Base-by-base conservation (phyloP, 2,329 filamentous ascomycete genomes). In the Colletotrichum sp. region DNA sequence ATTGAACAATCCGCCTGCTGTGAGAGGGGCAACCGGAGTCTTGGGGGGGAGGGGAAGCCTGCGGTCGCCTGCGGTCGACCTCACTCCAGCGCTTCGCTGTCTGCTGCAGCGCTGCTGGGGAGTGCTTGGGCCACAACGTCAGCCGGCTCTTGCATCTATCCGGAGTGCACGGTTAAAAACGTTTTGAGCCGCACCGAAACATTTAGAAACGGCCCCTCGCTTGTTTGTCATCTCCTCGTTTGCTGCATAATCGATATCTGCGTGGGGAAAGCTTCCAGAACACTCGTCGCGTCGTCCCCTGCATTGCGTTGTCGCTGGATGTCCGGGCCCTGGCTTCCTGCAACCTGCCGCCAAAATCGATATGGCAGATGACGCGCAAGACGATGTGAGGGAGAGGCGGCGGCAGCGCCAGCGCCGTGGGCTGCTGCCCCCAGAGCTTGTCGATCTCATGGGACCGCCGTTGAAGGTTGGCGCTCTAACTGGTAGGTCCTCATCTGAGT, bases 381-480 rank as follows among this genome's bases (percentile, higher is more conserved):
- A 65, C 15, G 60, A 66, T 65, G n/a, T 34, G 39, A 13, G 2
- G 7, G 73, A 73, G 15, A 59, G 48, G 26, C 63, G 28, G 18
- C 79, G 74, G 63, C 80, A 80, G 61, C 80, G 79, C 8, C 80
- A 80, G 61, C 80, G 79, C 16, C 80, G 83, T 48, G 85, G 85
- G 6, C 68, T 88, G 12, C 79, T 89, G 26, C 84, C 88, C 16
- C 85, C 86, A 7, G 86, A 87, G 67, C 76, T 90, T 8, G 78
- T 84, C 8, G 86, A 88, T 2, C 84, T 91, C 10, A 78, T 91
- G 21, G 81, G 83, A 10, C 88, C 89, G 24, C 88, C 92, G 26
- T 81, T 93, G 65, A 90, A 92, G 79, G 86, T 93, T 72, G 93
- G 93, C 32, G 87, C 87, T n/a, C 82, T 89, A 71, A 87, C 88